phyloP scores from a whole-genome alignment of 2,329 filamentous ascomycete genomes.

The Alternaria sp. region DNA sequence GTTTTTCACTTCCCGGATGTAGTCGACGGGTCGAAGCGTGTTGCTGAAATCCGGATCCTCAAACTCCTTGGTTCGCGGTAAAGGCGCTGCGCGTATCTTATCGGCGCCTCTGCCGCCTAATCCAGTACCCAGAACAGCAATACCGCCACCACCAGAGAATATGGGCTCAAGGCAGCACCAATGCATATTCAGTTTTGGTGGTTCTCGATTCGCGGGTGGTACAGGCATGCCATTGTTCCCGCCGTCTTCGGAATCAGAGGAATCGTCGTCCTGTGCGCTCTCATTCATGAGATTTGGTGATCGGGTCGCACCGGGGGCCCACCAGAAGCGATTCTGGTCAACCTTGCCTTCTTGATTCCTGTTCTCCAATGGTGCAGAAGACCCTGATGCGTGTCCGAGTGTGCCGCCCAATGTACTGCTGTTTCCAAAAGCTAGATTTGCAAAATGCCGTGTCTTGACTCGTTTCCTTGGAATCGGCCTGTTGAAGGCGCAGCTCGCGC shows the following conservation, averaged over 20 bases:
- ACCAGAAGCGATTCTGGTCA: constrained; percentile 61
- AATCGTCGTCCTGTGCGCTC: constrained; percentile 51
- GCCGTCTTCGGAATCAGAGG: constrained; percentile 50
- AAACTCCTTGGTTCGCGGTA: constrained; percentile 63
- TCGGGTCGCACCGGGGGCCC: constrained; percentile 64
- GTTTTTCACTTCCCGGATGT: constrained; percentile 53
- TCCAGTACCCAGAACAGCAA: constrained; percentile 62
- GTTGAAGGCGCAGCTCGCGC: constrained; percentile 67
- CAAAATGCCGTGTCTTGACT: constrained; percentile 50
- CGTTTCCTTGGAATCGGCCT: constrained; percentile 58
- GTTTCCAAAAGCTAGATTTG: constrained; percentile 48
- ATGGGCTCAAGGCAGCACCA: constrained; percentile 69
- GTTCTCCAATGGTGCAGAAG: constrained; percentile 36
- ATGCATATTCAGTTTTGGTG: constrained; percentile 63
- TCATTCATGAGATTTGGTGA: constrained; percentile 69
- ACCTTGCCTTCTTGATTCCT: constrained; percentile 32
- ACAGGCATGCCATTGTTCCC: constrained; percentile 49
- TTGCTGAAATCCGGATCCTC: constrained; percentile 64
- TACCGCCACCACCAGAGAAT: constrained; percentile 67
- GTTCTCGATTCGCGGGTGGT: constrained; percentile 47
- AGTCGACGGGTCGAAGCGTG: constrained; percentile 58
- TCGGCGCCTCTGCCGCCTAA: constrained; percentile 62
- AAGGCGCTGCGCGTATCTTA: constrained; percentile 64
- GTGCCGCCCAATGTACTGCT: constrained; percentile 37
- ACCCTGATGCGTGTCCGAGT: constrained; percentile 43